Evolutionary conservation across 306 rosid species (phyloP).

Genomic region (Abrus pulchellus): DNA sequence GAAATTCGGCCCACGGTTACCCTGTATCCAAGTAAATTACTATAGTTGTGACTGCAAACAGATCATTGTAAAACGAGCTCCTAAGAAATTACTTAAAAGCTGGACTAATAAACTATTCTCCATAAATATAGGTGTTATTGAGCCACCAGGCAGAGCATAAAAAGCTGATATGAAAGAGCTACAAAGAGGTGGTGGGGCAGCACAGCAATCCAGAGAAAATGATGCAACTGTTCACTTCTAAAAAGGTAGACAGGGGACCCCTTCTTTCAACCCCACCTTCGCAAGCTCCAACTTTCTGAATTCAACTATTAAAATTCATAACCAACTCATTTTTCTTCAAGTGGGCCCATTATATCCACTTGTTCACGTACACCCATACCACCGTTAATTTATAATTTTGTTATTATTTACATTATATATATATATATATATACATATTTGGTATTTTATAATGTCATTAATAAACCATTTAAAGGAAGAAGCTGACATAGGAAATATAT

Average conservation of each 20-base stretch:
- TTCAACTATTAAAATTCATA: neutral
- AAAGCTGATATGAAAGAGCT: conserved; percentile 35
- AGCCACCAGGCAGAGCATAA: conserved; percentile 21
- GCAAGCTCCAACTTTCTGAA: conserved; percentile 11
- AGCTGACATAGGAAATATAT: neutral
- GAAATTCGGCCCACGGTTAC: neutral
- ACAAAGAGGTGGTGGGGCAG: neutral
- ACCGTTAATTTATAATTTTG: neutral
- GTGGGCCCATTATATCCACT: conserved; percentile 18
- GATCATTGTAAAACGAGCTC: neutral
- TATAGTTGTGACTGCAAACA: neutral
- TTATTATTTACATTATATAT: neutral
- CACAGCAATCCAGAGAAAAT: conserved; percentile 55
- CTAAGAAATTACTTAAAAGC: conserved; percentile 8
- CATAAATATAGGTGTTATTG: conserved; percentile 43
- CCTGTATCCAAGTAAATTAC: no score
- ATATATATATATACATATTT: no score
- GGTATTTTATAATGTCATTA: neutral
- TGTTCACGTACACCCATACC: neutral
- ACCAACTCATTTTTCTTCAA: neutral
- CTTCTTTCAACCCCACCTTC: conserved; percentile 23
- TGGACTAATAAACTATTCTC: conserved; percentile 24
- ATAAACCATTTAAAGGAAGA: neutral
- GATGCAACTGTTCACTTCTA: conserved; percentile 35
- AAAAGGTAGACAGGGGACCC: conserved; percentile 46